These are phyloP conservation scores for Dictyostelium citrinum DNA, from an alignment of 78 protist species.

Conservation along the genomic window DNA sequence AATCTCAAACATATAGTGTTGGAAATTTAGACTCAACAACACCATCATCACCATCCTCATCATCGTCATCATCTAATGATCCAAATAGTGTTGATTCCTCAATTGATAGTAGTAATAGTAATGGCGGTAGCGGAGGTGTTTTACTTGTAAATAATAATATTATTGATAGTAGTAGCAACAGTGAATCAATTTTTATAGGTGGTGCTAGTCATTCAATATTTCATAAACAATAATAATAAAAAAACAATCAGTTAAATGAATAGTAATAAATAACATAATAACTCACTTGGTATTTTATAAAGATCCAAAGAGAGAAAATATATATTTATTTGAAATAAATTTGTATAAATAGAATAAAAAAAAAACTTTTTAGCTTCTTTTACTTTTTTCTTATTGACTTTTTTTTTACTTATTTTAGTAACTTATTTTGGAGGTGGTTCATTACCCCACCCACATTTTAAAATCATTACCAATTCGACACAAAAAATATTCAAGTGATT, in stretches of 20 bases:
- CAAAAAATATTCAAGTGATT: too few relatives aligned
- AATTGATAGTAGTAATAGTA: neutral
- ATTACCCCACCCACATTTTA: too few relatives aligned
- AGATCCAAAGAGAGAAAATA: neutral
- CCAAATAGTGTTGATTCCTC: neutral
- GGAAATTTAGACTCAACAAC: neutral
- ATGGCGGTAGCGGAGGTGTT: neutral
- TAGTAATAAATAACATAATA: neutral
- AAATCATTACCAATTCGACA: too few relatives aligned
- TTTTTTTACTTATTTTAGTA: too few relatives aligned
- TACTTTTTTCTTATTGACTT: neutral
- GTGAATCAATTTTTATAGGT: neutral
- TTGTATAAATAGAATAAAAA: neutral
- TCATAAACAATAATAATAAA: neutral
- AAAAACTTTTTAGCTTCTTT: neutral
- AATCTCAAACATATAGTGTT: neutral
- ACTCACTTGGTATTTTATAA: neutral
- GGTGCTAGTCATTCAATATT: neutral
- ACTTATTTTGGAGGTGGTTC: too few relatives aligned
- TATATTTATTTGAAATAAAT: neutral
- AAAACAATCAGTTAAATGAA: neutral
- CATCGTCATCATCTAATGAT: neutral
- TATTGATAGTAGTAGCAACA: neutral
- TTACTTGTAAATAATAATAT: neutral
- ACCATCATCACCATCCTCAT: neutral